phyloP scores from a whole-genome alignment of 371 early-diverging fungal species.

The Mortierella sp. region DNA sequence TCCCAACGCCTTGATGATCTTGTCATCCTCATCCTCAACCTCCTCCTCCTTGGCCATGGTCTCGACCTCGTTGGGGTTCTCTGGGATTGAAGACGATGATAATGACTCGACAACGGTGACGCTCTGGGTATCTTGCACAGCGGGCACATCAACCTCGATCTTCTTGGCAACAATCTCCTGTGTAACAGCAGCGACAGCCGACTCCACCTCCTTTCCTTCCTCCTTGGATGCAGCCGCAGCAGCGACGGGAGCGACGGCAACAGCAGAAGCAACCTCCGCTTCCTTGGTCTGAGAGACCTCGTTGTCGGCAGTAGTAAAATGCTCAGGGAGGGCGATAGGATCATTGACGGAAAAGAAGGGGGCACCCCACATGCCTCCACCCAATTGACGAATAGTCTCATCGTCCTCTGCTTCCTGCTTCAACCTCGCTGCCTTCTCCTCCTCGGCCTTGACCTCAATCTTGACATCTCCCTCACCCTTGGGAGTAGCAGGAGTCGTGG shows the following conservation, averaged over 20 bases:
- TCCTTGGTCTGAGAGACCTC: not conserved
- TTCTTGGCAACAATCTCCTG: not conserved
- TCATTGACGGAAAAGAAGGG: conserved; percentile 45
- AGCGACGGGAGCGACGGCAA: not conserved
- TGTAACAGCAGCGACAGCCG: not conserved
- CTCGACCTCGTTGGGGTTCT: conserved; percentile 12
- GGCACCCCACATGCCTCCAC: conserved; percentile 44
- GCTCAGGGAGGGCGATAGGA: conserved; percentile 23
- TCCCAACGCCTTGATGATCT: conserved; percentile 27
- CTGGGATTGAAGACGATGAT: not conserved
- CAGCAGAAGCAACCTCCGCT: not conserved
- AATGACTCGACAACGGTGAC: not conserved
- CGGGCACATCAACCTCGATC: not conserved
- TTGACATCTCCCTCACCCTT: not conserved
- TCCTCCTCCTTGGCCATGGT: conserved; percentile 1
- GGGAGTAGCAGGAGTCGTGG: not conserved
- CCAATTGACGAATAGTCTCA: conserved; percentile 27
- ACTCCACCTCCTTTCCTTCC: not conserved
- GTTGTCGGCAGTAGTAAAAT: conserved; percentile 3
- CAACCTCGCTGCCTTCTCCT: conserved; percentile 25
- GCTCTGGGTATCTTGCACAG: not conserved
- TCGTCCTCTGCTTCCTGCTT: conserved; percentile 49
- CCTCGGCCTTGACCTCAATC: conserved; percentile 12
- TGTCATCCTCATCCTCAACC: conserved; percentile 45
- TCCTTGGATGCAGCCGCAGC: not conserved